These are phyloP conservation scores for Pichia deserticola DNA, from an alignment of 805 yeast genomes.

Conservation along the genomic window DNA sequence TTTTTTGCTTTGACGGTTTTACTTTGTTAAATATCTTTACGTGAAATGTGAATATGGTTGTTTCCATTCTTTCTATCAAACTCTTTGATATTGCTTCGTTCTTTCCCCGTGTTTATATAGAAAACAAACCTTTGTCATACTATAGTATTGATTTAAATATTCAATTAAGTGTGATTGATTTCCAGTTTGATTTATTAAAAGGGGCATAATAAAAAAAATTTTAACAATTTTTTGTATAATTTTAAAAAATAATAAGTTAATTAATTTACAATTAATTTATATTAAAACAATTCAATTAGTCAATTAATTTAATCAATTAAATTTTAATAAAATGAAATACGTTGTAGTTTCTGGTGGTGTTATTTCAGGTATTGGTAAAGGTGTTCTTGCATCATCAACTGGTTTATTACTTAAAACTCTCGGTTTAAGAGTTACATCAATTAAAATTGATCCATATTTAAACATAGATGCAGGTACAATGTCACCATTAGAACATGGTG, in stretches of 20 bases:
- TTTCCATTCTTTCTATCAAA: too few relatives aligned
- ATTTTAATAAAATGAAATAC: slow-evolving; percentile 70
- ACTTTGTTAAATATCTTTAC: not conserved
- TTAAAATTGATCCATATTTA: slow-evolving; percentile 98
- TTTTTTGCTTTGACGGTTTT: not conserved
- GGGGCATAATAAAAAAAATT: not conserved
- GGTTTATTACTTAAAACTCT: slow-evolving; percentile 90
- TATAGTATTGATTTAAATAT: not conserved
- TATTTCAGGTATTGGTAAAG: slow-evolving; percentile 98
- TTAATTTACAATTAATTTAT: not conserved
- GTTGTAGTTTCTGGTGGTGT: slow-evolving; percentile 99
- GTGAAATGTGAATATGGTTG: not conserved
- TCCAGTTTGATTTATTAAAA: not conserved
- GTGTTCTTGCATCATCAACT: slow-evolving; percentile 95
- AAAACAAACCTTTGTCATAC: not conserved
- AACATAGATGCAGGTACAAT: slow-evolving; percentile 99
- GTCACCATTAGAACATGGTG: slow-evolving; percentile 99
- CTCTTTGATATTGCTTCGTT: slow-evolving; percentile 6
- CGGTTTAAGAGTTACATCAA: slow-evolving; percentile 92
- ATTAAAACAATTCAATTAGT: not conserved
- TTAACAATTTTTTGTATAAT: too few relatives aligned
- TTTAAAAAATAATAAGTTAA: not conserved
- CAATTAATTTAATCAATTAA: not conserved
- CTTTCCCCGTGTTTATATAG: slow-evolving; percentile 10
- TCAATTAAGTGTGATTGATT: not conserved